A percentile compares a stretch with the other conserved stretches of the same genome.
These are phyloP conservation scores for Inonotus hispidus DNA, from an alignment of 1,284 basidiomycete species.

Conservation along the genomic window DNA sequence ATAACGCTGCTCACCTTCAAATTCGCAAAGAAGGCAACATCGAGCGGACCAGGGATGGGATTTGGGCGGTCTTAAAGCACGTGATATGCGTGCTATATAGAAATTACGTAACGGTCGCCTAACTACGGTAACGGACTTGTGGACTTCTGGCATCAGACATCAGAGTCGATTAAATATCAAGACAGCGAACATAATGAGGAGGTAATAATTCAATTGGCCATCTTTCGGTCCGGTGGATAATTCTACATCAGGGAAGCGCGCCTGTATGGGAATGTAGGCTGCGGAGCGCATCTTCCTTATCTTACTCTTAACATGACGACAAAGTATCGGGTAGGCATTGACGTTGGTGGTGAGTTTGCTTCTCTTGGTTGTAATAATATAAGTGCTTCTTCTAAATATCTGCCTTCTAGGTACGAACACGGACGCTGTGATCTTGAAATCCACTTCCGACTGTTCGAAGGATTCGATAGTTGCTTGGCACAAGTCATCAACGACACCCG, in stretches of 20 bases:
- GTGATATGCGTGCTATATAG: not conserved
- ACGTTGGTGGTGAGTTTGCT: conserved; percentile 37
- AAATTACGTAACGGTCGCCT: not conserved
- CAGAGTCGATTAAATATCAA: too few species aligned
- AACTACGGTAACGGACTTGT: too few species aligned
- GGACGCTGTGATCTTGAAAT: conserved; percentile 48
- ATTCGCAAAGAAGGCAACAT: not conserved
- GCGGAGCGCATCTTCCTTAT: not conserved
- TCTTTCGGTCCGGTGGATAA: not conserved
- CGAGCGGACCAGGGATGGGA: not conserved
- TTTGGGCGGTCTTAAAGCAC: not conserved
- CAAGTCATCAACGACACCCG: conserved; percentile 47
- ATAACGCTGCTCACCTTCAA: not conserved
- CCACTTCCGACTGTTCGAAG: conserved; percentile 30
- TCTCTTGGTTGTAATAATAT: not conserved
- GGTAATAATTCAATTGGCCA: too few species aligned
- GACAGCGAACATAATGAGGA: too few species aligned
- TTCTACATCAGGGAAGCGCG: not conserved
- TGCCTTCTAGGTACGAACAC: conserved; percentile 40
- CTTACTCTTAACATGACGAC: not conserved
- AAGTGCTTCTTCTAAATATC: not conserved
- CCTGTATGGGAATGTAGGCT: not conserved
- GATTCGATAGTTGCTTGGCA: conserved; percentile 41
- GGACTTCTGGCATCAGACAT: too few species aligned
- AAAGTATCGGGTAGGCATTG: conserved; percentile 37